Base-by-base conservation (phyloP, 2,329 filamentous ascomycete species). In the Verticillium nubilum region DNA sequence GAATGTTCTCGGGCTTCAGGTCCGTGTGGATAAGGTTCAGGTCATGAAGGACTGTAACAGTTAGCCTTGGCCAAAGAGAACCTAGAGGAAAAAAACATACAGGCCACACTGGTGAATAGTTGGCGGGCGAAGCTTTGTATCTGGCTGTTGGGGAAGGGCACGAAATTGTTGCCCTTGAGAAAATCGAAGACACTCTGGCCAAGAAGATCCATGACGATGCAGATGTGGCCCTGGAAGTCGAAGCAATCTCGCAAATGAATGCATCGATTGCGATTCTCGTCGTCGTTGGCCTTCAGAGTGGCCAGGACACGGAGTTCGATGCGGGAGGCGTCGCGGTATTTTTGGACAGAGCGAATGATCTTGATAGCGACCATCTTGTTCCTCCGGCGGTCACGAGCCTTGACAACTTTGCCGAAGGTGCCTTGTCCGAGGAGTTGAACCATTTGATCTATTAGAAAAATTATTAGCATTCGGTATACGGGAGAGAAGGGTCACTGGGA, bases 151-250 rank as follows among this genome's bases (percentile, higher is more conserved):
- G 95, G 95, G 70, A 99, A 99, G 0, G 95, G 95, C 19, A 97
- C 92, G 70, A 99, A 99, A 64, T 86, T 85, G 70, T 98, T 98
- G 69, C 89, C 88, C 78, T 99, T 99, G 54, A 99, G 82, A 67
- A 99, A 99, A 76, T 99, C 95, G 72, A 99, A 99, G 57, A 99
- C 94, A 68, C 94, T 98, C 70, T 97, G 94, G 54, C 94, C 94
- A 31, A 98, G 84, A 3, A 88, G 75, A 64, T 88, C 85, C 85
- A 87, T 88, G 58, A 88, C 86, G 61, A 88, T 88, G 80, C 95
- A 99, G 66, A 99, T 98, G 71, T 99, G 95, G 60, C 96, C 95
- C 54, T 93, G 86, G 77, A 91, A 99, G 75, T 99, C 95, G 76
- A 99, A 99, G 74, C 92, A 97, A 69, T 99, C 95, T 47, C 93